phyloP scores from a whole-genome alignment of 2,329 filamentous ascomycete species.

The Penicillium sp. region DNA sequence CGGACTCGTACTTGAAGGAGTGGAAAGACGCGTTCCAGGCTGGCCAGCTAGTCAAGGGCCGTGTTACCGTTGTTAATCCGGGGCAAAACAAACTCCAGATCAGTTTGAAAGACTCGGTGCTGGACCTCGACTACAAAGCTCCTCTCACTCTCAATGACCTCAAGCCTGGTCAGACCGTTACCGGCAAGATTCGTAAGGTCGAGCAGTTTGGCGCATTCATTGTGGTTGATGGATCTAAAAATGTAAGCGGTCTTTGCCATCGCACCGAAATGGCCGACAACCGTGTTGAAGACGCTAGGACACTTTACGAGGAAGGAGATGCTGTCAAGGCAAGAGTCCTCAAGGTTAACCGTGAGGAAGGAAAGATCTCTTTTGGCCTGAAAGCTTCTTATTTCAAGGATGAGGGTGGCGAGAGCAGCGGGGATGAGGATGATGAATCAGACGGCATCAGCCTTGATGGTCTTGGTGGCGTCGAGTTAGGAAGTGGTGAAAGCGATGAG shows the following conservation, averaged over 20 bases:
- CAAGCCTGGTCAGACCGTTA: constrained; percentile 78
- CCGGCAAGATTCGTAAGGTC: constrained; percentile 89
- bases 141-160: constrained; percentile 77
- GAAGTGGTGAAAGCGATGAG: constrained; percentile 42
- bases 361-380: constrained; percentile 84
- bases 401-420: constrained; percentile 50
- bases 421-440: constrained; percentile 53
- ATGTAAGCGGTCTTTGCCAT: constrained; percentile 92
- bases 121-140: constrained; percentile 78
- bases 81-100: constrained; percentile 76
- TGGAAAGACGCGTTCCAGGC: constrained; percentile 90
- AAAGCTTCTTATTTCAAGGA: constrained; percentile 89
- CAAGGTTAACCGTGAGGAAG: constrained; percentile 74
- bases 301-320: constrained; percentile 88
- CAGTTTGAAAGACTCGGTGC: constrained; percentile 82
- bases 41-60: constrained; percentile 88
- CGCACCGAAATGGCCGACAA: constrained; percentile 89
- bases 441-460: constrained; percentile 37
- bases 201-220: constrained; percentile 96
- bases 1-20: constrained; percentile 89
- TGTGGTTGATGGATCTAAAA: constrained; percentile 81
- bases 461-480: constrained; percentile 37
- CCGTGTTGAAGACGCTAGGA: constrained; percentile 79
- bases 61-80: constrained; percentile 74
- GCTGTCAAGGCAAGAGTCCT: constrained; percentile 90